Conservation (phyloP, 2,329 filamentous ascomycete genomes). For the Beauveria australis region DNA sequence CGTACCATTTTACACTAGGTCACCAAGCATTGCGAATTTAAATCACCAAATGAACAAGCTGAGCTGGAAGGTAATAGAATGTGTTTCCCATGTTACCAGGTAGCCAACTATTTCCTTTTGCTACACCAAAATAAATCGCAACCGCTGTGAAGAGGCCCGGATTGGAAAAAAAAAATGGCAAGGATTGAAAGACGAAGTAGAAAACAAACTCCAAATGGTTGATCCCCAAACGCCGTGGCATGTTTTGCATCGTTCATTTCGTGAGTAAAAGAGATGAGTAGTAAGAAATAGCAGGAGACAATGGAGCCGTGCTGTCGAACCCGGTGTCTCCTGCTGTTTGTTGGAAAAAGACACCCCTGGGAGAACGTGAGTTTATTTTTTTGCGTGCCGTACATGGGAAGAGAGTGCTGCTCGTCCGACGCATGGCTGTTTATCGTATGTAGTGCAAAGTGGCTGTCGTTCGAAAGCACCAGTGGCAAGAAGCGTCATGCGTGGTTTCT, state of each 20-base stretch:
- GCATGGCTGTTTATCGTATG: too few species aligned
- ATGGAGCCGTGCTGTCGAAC: conserved; percentile 6
- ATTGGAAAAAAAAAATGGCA: not conserved
- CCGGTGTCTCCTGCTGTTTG: not conserved
- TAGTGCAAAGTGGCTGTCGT: not conserved
- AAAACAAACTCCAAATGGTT: not conserved
- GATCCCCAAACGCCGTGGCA: not conserved
- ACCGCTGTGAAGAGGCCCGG: not conserved
- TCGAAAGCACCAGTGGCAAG: not conserved
- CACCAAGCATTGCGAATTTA: too few species aligned
- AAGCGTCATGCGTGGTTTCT: not conserved
- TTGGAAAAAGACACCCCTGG: not conserved
- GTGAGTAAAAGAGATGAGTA: not conserved
- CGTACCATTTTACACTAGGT: too few species aligned
- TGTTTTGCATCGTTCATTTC: conserved; percentile 9
- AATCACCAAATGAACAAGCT: too few species aligned
- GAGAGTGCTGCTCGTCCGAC: not conserved
- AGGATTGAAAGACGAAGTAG: not conserved
- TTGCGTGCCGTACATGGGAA: not conserved
- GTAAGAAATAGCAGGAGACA: not conserved
- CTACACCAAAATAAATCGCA: not conserved
- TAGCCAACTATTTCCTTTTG: not conserved
- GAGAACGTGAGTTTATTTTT: not conserved
- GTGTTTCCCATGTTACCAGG: not conserved
- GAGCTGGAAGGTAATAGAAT: not conserved